Conservation (phyloP, 768 basidiomycete genomes). For the Auricularia sp. region DNA sequence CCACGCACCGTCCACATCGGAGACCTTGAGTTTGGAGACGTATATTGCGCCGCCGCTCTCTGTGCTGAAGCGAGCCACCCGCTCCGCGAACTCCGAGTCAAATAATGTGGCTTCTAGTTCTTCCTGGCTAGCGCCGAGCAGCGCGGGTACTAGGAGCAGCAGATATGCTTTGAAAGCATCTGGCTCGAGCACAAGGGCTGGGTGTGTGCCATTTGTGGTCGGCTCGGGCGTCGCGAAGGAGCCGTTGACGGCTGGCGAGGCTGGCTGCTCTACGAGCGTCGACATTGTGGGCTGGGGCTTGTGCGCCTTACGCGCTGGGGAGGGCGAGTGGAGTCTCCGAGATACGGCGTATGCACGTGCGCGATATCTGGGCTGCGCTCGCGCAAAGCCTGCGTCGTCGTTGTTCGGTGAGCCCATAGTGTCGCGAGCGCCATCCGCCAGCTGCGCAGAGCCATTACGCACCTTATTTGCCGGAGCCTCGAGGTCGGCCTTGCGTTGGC, state of each 20-base stretch:
- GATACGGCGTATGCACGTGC: not conserved
- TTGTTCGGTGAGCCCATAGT: not conserved
- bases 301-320: not conserved
- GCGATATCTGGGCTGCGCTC: not conserved
- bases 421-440: not conserved
- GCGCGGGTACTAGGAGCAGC: slow-evolving; percentile 60
- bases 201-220: not conserved
- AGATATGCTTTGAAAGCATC: slow-evolving; percentile 64
- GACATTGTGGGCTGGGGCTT: not conserved
- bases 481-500: not conserved
- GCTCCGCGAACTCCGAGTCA: slow-evolving; percentile 61
- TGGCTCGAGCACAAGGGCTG: slow-evolving; percentile 37
- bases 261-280: not conserved
- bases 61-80: slow-evolving; percentile 60
- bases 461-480: not conserved
- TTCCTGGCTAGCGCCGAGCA: slow-evolving; percentile 57
- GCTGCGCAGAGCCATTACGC: not conserved
- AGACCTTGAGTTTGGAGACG: slow-evolving; percentile 60
- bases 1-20: slow-evolving; percentile 59
- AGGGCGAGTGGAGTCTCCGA: not conserved
- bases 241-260: not conserved
- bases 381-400: not conserved
- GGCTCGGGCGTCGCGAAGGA: not conserved
- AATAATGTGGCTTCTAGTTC: slow-evolving; percentile 66
- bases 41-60: slow-evolving; percentile 74